A percentile compares a stretch with the other conserved stretches of the same genome.
Evolutionary conservation across 2,329 filamentous ascomycete species (phyloP).

Genomic region (Diaporthe vaccinii): DNA sequence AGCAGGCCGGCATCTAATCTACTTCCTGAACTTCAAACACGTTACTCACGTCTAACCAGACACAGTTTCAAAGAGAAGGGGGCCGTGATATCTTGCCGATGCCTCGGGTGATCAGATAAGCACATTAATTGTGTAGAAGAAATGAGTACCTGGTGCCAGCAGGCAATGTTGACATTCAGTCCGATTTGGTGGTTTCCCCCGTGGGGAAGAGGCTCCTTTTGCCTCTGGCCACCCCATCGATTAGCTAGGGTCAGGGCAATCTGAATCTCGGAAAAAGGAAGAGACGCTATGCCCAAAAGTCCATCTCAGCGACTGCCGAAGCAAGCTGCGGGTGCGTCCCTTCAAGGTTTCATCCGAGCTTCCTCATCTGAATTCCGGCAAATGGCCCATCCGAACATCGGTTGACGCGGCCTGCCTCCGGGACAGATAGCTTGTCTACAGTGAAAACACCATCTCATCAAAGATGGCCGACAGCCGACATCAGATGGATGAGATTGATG

Average conservation of each 20-base stretch:
- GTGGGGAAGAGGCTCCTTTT: background rate
- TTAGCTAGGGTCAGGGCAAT: background rate
- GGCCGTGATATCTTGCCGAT: background rate
- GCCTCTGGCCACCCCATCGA: background rate
- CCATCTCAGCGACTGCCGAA: background rate
- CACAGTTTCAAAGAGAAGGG: background rate
- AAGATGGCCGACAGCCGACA: background rate
- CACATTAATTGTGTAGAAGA: background rate
- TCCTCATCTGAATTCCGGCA: constrained; percentile 21
- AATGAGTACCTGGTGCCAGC: background rate
- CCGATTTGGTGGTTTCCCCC: background rate
- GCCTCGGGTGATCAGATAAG: background rate
- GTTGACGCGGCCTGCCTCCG: constrained; percentile 18
- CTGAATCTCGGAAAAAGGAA: background rate
- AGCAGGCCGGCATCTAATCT: background rate
- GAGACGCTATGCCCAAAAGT: background rate
- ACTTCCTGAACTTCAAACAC: background rate
- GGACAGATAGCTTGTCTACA: background rate
- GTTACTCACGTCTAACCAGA: background rate
- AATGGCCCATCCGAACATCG: constrained; percentile 5
- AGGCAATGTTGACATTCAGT: background rate
- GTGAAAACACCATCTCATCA: background rate
- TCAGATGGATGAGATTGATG: background rate
- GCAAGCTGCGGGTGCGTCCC: background rate
- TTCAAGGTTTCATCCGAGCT: constrained; percentile 20